Evolutionary conservation across 495 filamentous ascomycete species (phyloP).

Genomic region (Xylaria cubensis): DNA sequence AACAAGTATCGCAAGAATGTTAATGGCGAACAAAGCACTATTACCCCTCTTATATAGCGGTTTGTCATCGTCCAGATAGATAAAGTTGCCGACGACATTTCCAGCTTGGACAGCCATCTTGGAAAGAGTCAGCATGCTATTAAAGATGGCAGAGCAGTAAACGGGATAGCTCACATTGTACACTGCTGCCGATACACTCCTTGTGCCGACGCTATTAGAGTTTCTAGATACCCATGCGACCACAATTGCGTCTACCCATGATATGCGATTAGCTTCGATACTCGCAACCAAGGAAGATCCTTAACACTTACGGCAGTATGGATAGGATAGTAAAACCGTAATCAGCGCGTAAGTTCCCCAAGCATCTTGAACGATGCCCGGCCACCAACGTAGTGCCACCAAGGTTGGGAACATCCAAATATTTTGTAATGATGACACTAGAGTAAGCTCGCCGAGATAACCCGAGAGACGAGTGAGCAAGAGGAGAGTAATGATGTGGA

Average conservation of each 20-base stretch:
- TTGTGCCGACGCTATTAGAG: conserved; percentile 70
- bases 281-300: background rate
- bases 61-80: conserved; percentile 67
- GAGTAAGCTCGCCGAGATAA: conserved; percentile 61
- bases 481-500: conserved; percentile 56
- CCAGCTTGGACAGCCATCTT: conserved; percentile 70
- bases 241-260: conserved; percentile 58
- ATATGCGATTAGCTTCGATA: conserved; percentile 9
- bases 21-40: conserved; percentile 64
- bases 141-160: background rate
- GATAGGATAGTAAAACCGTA: conserved; percentile 57
- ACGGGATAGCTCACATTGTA: conserved; percentile 57
- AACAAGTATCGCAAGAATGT: conserved; percentile 39
- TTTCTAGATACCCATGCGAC: conserved; percentile 70
- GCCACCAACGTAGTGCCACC: conserved; percentile 56
- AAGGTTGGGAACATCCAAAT: conserved; percentile 66
- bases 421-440: conserved; percentile 59
- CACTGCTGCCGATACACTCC: conserved; percentile 67
- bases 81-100: conserved; percentile 57
- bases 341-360: conserved; percentile 65
- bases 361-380: conserved; percentile 32
- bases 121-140: conserved; percentile 4
- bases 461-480: conserved; percentile 65
- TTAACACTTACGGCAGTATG: conserved; percentile 42
- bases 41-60: conserved; percentile 72